Evolutionary conservation across 257 asterid genomes (phyloP).

Genomic region (Solanum verrucosum): DNA sequence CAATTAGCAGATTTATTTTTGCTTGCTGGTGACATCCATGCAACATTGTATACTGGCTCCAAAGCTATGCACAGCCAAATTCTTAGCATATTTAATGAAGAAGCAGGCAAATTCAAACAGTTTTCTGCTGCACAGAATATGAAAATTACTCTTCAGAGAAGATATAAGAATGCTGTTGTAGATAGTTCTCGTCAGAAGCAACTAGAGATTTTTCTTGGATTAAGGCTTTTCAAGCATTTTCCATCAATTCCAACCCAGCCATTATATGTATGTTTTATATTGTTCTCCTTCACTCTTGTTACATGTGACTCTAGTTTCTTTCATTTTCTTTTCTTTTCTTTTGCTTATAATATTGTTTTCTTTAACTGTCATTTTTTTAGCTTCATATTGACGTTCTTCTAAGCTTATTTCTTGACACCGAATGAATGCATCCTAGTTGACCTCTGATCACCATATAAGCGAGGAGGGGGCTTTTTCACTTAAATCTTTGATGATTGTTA

Average conservation of each 20-base stretch:
- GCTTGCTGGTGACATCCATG: conserved; percentile 92
- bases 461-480: not conserved
- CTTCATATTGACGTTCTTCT: not conserved
- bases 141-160: conserved; percentile 91
- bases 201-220: conserved; percentile 87
- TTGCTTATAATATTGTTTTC: not conserved
- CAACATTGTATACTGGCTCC: conserved; percentile 91
- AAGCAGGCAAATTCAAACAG: conserved; percentile 91
- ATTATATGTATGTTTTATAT: conserved; percentile 54
- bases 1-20: conserved; percentile 83
- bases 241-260: conserved; percentile 74
- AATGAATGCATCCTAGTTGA: not conserved
- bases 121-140: conserved; percentile 97
- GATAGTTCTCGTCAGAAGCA: conserved; percentile 99
- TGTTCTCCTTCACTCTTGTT: conserved; percentile 3
- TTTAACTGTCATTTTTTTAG: not conserved
- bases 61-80: conserved; percentile 99
- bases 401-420: not conserved
- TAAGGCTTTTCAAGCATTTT: conserved; percentile 85
- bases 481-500: not conserved
- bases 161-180: conserved; percentile 89
- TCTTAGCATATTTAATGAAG: conserved; percentile 93
- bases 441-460: not conserved
- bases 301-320: not conserved
- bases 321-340: not conserved